Conservation (phyloP, 1,284 basidiomycete genomes). For the Cutaneotrichosporon spelunceum region DNA sequence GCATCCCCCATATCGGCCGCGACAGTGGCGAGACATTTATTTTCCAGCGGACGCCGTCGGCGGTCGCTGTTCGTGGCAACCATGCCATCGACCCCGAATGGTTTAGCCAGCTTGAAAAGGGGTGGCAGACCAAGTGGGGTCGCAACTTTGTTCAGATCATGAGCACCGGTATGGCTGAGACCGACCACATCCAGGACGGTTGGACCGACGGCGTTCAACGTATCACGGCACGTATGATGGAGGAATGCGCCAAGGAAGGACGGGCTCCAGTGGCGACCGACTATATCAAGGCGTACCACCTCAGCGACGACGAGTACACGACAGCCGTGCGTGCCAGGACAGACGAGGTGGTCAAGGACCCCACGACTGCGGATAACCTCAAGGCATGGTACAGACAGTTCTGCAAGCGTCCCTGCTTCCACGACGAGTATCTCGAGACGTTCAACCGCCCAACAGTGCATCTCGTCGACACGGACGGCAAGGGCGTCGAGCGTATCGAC, state of each 20-base stretch:
- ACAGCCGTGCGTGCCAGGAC: conserved; percentile 8
- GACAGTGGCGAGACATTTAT: conserved; percentile 8
- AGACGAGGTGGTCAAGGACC: conserved; percentile 18
- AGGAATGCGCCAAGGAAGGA: neutral
- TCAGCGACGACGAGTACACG: conserved; percentile 12
- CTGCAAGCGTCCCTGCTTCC: conserved; percentile 21
- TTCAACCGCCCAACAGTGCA: conserved; percentile 15
- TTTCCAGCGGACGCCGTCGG: no score
- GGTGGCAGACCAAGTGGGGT: conserved; percentile 17
- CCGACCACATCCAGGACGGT: conserved; percentile 16
- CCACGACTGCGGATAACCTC: conserved; percentile 7
- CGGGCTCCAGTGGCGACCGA: neutral
- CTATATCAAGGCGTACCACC: neutral
- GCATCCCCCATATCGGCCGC: conserved; percentile 11
- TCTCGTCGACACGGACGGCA: conserved; percentile 21
- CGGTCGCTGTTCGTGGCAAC: no score
- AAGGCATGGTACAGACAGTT: conserved; percentile 20
- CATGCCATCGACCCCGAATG: no score
- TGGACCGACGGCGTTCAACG: conserved; percentile 16
- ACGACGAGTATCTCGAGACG: conserved; percentile 19
- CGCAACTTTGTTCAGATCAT: conserved; percentile 9
- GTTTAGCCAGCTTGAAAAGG: no score
- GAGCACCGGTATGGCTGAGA: neutral
- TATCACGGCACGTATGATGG: neutral
- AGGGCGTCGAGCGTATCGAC: conserved; percentile 11